Evolutionary conservation across 2,329 filamentous ascomycete species (phyloP).

Genomic region (Pseudophaeomoniella oleicola): DNA sequence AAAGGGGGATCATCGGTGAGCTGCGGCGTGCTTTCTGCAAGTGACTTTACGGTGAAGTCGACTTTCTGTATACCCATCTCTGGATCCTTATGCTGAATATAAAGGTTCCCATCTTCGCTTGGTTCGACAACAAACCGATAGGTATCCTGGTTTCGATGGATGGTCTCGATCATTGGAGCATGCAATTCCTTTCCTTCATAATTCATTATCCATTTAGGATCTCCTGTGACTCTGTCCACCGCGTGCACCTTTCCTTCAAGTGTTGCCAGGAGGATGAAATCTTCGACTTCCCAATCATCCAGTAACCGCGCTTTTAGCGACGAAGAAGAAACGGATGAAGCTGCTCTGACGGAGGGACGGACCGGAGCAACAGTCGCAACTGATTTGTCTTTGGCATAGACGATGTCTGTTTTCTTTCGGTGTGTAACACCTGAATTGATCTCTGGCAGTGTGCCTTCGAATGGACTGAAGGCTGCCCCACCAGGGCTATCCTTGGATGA

Average conservation of each 20-base stretch:
- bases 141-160: slow-evolving; percentile 68
- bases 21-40: slow-evolving; percentile 76
- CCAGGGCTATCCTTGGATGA: background rate
- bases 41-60: slow-evolving; percentile 48
- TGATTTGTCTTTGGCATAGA: slow-evolving; percentile 64
- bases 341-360: background rate
- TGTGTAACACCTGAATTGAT: background rate
- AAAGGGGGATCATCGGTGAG: slow-evolving; percentile 56
- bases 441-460: background rate
- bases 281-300: slow-evolving; percentile 99
- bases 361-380: slow-evolving; percentile 96
- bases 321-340: slow-evolving; percentile 42
- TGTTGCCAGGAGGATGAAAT: slow-evolving; percentile 99
- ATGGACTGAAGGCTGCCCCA: background rate
- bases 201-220: slow-evolving; percentile 72
- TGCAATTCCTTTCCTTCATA: slow-evolving; percentile 38
- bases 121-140: slow-evolving; percentile 95
- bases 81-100: slow-evolving; percentile 62
- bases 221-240: slow-evolving; percentile 72
- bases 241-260: slow-evolving; percentile 95
- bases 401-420: slow-evolving; percentile 12
- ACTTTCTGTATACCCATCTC: slow-evolving; percentile 31
- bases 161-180: slow-evolving; percentile 80
- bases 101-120: slow-evolving; percentile 71
- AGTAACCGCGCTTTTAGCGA: slow-evolving; percentile 90